Evolutionary conservation across 768 basidiomycete species (phyloP), one percentile per base, ranked within the genome.

Genomic region (Psilocybe cubensis): DNA sequence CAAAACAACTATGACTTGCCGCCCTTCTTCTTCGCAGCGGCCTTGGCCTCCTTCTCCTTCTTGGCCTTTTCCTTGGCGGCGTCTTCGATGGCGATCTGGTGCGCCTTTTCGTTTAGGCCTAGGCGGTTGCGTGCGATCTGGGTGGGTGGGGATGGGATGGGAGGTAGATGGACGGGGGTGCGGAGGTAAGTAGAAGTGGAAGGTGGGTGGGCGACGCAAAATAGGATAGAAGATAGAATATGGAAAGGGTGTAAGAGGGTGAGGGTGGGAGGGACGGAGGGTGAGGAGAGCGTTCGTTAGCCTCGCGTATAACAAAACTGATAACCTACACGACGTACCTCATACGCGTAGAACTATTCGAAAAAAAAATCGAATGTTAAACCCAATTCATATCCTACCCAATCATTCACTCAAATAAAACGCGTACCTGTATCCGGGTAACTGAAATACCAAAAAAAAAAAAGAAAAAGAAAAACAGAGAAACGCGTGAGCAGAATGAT

Each of bases 101-200:
- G 92, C 2, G 91, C 88, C 49, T 74, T 76, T 70, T 96, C 93
- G 72, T 99, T 99, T 46, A 98, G 80, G 1, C 94, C 95, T 1
- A 93, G 82, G 55, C 88, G 79, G 76, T 98, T 98, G 57, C 97
- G 86, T 9, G 94, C 85, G 71, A 99, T 96, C 91, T 97, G n/a
- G 17, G 27, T n/a, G 17, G 33, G 27, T 51, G 21, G 38, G 11
- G 24, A 38, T 33, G 29, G 18, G 2, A 43, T 28, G 21, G 24
- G 23, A 41, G n/a, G n/a, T n/a, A n/a, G n/a, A n/a, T n/a, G n/a
- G n/a, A n/a, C n/a, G n/a, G n/a, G n/a, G n/a, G n/a, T n/a, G n/a
- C n/a, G n/a, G n/a, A n/a, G n/a, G n/a, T n/a, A n/a, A n/a, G n/a
- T n/a, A n/a, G n/a, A n/a, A n/a, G n/a, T n/a, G n/a, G n/a, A n/a